Base-by-base conservation (phyloP, 2,329 filamentous ascomycete species). In the Aspergillus sp. region DNA sequence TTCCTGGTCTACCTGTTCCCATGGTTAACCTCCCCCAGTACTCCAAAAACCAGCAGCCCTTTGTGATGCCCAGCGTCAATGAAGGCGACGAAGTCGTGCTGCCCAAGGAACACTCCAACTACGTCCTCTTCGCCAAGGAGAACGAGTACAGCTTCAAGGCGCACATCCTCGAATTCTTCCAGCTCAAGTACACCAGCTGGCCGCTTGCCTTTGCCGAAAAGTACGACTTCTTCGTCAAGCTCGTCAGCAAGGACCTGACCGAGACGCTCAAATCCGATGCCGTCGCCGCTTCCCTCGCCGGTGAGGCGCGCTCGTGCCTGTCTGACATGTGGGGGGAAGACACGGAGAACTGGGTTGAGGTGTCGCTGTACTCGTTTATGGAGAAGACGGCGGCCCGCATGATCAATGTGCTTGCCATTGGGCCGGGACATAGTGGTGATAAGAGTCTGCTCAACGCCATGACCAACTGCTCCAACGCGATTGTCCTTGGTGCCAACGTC, bases 151-250 rank as follows among this genome's bases (percentile, higher is more conserved):
- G 62, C 53, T 64, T 64, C 49, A 64, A 62, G 22, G 59, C 59
- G 17, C 56, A 64, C 30, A 64, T 64, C 17, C 19, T 46, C 9
- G 62, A 62, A 4, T 64, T 64, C 38, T 64, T 64, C 34, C 62
- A 64, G 55, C 62, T 64, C 43, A 51, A 53, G 38, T 64, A 64
- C 48, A 64, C 62, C 23, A 64, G 62, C 49, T 64, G 62, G 62
- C 62, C 62, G 5, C 55, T 64, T 11, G 62, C 62, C 17, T 64
- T 64, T 13, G 43, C 62, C 1, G 56, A 62, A 8, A 60, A 59
- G 43, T 64, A 64, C 43, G 62, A 64, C 34, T 60, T 52, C 19
- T 64, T 62, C 47, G 62, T 64, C 56, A 64, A 64, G 45, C 53
- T 64, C 7, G 60, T 64, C 56, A 64, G 62, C 52, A 64, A 64